These are phyloP conservation scores for Rhodotorula graminis DNA, from an alignment of 768 basidiomycete genomes.

Conservation along the genomic window DNA sequence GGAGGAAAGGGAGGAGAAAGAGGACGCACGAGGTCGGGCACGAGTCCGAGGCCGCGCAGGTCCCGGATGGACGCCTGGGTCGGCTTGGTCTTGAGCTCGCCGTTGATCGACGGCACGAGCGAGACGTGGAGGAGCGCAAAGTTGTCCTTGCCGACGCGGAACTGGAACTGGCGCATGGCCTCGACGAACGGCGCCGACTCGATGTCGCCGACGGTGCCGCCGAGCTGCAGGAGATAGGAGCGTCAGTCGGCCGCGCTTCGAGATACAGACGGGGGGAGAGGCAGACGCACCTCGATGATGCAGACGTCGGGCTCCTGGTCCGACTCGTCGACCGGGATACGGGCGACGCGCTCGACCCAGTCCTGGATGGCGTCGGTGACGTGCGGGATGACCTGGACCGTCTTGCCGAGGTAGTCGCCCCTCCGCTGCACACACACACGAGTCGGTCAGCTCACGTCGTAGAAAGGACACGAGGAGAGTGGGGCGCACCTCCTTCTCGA, in stretches of 20 bases:
- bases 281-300: conserved; percentile 77
- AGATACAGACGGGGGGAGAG: no score
- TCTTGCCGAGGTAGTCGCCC: conserved; percentile 82
- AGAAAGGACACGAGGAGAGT: rapidly evolving
- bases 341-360: conserved; percentile 93
- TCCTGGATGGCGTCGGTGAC: conserved; percentile 96
- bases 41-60: conserved; percentile 80
- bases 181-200: conserved; percentile 97
- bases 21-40: conserved; percentile 64
- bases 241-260: no score
- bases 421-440: conserved; percentile 43
- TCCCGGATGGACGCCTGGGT: conserved; percentile 96
- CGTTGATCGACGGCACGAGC: conserved; percentile 96
- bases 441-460: not conserved
- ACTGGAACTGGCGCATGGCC: conserved; percentile 99
- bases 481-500: conserved; percentile 80
- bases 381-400: conserved; percentile 95
- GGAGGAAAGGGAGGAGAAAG: no score
- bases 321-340: conserved; percentile 89
- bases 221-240: conserved; percentile 59
- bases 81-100: conserved; percentile 98
- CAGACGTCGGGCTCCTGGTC: conserved; percentile 91
- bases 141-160: conserved; percentile 91
- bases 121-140: conserved; percentile 96
- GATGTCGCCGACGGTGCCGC: conserved; percentile 97